phyloP scores from a whole-genome alignment of 495 filamentous ascomycete species.

The Daldinia concentrica region DNA sequence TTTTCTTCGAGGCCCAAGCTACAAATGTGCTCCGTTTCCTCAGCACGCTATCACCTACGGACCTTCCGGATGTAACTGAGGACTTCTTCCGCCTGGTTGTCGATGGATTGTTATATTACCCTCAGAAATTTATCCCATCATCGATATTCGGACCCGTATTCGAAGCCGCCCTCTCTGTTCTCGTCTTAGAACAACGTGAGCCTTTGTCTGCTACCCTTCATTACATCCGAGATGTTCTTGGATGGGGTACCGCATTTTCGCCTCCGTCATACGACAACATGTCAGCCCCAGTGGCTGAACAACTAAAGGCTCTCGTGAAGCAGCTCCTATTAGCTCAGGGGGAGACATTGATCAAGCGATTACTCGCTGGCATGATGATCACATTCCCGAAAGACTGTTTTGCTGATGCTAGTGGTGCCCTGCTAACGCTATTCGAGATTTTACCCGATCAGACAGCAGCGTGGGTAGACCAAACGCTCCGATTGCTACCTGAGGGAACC shows the following conservation, averaged over 20 bases:
- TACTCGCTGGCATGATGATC: constrained; percentile 98
- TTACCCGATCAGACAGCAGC: constrained; percentile 76
- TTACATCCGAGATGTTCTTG: constrained; percentile 91
- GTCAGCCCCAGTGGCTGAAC: constrained; percentile 58
- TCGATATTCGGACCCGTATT: constrained; percentile 82
- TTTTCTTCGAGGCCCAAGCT: constrained; percentile 93
- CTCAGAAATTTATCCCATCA: constrained; percentile 80
- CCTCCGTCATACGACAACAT: constrained; percentile 75
- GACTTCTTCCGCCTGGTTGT: constrained; percentile 95
- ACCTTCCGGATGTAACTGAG: constrained; percentile 96
- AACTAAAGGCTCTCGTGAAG: constrained; percentile 76
- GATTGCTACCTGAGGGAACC: constrained; percentile 82
- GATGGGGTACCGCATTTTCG: constrained; percentile 77
- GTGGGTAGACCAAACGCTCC: constrained; percentile 85
- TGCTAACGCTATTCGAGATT: constrained; percentile 88
- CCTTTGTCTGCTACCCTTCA: constrained; percentile 91
- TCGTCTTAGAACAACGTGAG: constrained; percentile 88
- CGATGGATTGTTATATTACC: constrained; percentile 92
- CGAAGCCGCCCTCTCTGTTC: constrained; percentile 81
- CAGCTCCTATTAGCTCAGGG: constrained; percentile 75
- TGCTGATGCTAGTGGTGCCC: constrained; percentile 89
- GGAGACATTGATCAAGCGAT: constrained; percentile 80
- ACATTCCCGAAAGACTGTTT: constrained; percentile 95
- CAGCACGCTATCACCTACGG: constrained; percentile 84
- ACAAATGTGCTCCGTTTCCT: constrained; percentile 86